Evolutionary conservation across 2,329 filamentous ascomycete genomes (phyloP).

Genomic region (Sclerotinia borealis): DNA sequence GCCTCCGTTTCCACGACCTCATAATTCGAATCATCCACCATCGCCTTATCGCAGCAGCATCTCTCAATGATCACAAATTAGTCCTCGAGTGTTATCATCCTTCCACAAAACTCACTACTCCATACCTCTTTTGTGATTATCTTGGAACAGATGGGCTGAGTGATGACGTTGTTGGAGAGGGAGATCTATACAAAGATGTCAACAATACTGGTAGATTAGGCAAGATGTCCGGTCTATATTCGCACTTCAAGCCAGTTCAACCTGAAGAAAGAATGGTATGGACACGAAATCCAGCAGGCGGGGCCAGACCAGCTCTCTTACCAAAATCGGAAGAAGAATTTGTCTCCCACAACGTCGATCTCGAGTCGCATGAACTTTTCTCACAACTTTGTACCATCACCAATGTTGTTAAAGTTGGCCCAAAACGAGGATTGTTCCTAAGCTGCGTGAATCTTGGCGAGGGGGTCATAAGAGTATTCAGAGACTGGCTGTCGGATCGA

Average conservation of each 20-base stretch:
- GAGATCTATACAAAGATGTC: slow-evolving; percentile 17
- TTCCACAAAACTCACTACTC: slow-evolving; percentile 59
- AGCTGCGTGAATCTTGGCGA: slow-evolving; percentile 62
- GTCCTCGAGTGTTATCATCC: slow-evolving; percentile 78
- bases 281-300: slow-evolving; percentile 33
- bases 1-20: slow-evolving; percentile 56
- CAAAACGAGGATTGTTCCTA: slow-evolving; percentile 54
- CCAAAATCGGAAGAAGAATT: slow-evolving; percentile 34
- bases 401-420: slow-evolving; percentile 62
- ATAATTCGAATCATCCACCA: slow-evolving; percentile 58
- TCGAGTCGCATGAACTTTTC: slow-evolving; percentile 68
- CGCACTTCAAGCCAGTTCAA: slow-evolving; percentile 60
- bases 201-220: slow-evolving; percentile 35
- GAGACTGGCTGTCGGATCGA: slow-evolving; percentile 57
- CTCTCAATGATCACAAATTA: slow-evolving; percentile 54
- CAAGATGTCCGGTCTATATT: slow-evolving; percentile 55
- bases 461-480: slow-evolving; percentile 63
- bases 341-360: slow-evolving; percentile 53
- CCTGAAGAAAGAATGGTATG: slow-evolving; percentile 42
- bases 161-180: slow-evolving; percentile 35
- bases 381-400: slow-evolving; percentile 65
- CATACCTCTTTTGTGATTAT: slow-evolving; percentile 63
- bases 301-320: slow-evolving; percentile 23
- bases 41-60: slow-evolving; percentile 53
- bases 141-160: slow-evolving; percentile 54